Conservation (phyloP, 345 rosid species). For the Erucastrum elatum region DNA sequence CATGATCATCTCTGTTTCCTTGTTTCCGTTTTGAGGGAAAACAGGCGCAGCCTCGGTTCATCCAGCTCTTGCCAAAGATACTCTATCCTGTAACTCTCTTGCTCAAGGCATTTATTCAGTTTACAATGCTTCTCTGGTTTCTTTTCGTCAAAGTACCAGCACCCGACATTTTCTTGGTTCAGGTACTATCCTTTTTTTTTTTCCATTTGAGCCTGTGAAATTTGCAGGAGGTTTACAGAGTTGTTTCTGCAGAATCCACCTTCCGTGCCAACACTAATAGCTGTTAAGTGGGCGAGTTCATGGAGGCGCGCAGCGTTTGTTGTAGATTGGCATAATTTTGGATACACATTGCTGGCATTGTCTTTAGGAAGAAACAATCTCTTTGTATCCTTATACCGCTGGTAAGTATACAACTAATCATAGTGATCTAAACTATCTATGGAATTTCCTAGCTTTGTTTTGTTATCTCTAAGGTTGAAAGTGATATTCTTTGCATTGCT, state of each 20-base stretch:
- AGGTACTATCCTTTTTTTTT: slow-evolving; percentile 48
- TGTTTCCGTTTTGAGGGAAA: neutral
- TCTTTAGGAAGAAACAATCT: slow-evolving; percentile 80
- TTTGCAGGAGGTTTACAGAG: neutral
- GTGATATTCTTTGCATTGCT: neutral
- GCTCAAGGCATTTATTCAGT: slow-evolving; percentile 79
- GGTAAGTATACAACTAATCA: slow-evolving; percentile 46
- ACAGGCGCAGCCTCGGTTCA: slow-evolving; percentile 63
- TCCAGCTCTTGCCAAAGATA: slow-evolving; percentile 57
- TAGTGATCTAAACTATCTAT: slow-evolving; percentile 8
- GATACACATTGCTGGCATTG: slow-evolving; percentile 85
- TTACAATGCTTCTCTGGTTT: slow-evolving; percentile 80
- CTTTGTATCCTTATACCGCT: slow-evolving; percentile 76
- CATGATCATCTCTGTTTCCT: neutral
- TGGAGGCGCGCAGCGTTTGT: slow-evolving; percentile 66
- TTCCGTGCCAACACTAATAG: slow-evolving; percentile 83
- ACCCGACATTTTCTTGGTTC: slow-evolving; percentile 86
- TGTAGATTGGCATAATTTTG: slow-evolving; percentile 98
- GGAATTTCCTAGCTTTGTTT: neutral
- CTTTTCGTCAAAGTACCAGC: slow-evolving; percentile 69
- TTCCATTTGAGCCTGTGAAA: too few relatives aligned
- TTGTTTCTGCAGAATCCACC: slow-evolving; percentile 77
- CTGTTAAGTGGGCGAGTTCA: slow-evolving; percentile 92
- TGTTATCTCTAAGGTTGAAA: neutral
- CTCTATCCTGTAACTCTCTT: slow-evolving; percentile 65